These are phyloP conservation scores for Dentipellis sp. DNA, from an alignment of 768 basidiomycete species.

Conservation along the genomic window DNA sequence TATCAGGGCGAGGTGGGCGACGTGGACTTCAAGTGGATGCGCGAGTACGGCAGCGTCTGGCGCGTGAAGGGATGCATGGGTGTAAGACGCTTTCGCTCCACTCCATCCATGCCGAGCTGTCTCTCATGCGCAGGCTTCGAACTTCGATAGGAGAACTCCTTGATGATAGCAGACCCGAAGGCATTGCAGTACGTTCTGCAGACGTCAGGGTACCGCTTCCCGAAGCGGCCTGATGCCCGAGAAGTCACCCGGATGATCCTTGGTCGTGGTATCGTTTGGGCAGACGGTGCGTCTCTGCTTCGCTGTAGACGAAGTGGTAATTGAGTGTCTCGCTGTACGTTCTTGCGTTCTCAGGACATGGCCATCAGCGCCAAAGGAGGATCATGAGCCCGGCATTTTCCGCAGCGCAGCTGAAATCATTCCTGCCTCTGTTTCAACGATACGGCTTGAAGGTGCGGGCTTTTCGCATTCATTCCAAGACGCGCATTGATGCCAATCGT, in stretches of 20 bases:
- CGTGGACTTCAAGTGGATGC: constrained; percentile 7
- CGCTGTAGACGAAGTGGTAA: too few relatives aligned
- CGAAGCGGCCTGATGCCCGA: constrained; percentile 7
- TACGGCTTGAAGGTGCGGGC: constrained; percentile 12
- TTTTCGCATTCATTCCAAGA: background rate
- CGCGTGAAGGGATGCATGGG: constrained; percentile 11
- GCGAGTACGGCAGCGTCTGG: constrained; percentile 7
- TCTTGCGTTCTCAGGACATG: constrained; percentile 9
- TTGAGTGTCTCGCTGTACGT: background rate
- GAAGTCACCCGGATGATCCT: constrained; percentile 13
- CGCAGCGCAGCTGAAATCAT: constrained; percentile 14
- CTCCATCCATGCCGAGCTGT: background rate
- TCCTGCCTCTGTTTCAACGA: constrained; percentile 16
- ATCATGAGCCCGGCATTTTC: constrained; percentile 18
- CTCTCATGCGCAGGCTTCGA: background rate
- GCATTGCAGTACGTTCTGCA: constrained; percentile 22
- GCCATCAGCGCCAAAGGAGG: constrained; percentile 16
- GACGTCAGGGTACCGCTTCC: constrained; percentile 19
- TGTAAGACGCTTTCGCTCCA: constrained; percentile 3
- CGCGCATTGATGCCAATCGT: background rate
- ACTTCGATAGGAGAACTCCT: too few relatives aligned
- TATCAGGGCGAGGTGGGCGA: constrained; percentile 1
- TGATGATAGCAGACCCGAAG: constrained; percentile 5
- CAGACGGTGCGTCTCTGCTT: constrained; percentile 8
- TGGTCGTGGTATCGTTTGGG: constrained; percentile 11